Conservation (phyloP, 1,139 yeast genomes). For the Kodamaea suecica region DNA sequence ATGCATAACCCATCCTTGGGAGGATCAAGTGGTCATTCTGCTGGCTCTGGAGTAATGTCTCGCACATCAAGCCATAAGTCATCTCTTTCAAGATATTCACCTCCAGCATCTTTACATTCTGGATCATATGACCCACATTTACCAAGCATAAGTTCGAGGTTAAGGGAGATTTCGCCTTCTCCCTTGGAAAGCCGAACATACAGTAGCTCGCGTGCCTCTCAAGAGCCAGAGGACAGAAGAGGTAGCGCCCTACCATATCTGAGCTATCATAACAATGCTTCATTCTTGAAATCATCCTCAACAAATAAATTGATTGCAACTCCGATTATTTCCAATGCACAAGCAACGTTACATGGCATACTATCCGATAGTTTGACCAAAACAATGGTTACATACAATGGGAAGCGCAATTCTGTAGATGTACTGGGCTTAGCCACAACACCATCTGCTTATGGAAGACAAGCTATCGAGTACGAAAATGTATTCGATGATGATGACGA, state of each 20-base stretch:
- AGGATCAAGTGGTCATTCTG: conserved; percentile 3
- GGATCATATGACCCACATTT: conserved; percentile 38
- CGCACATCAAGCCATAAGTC: conserved; percentile 33
- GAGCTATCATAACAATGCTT: conserved; percentile 13
- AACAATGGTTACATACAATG: conserved; percentile 4
- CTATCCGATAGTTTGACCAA: conserved; percentile 4
- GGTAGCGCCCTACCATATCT: conserved; percentile 10
- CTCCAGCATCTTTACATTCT: conserved; percentile 32
- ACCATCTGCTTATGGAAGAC: conserved; percentile 30
- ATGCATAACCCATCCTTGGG: conserved; percentile 18
- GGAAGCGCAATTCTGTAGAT: conserved; percentile 4
- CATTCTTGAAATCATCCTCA: conserved; percentile 17
- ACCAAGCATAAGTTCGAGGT: conserved; percentile 44
- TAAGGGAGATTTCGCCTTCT: conserved; percentile 26
- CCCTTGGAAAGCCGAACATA: conserved; percentile 1
- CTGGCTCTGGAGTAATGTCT: conserved; percentile 8
- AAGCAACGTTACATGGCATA: conserved; percentile 17
- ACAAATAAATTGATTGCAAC: conserved; percentile 18
- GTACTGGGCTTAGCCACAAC: conserved; percentile 38
- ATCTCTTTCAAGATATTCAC: conserved; percentile 32
- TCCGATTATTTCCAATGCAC: conserved; percentile 24
- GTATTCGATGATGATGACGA: conserved; percentile 56
- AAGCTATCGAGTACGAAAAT: conserved; percentile 40
- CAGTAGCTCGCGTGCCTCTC: conserved; percentile 5
- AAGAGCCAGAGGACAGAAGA: conserved; percentile 12